Conservation (phyloP, 306 rosid genomes). For the Rosa multiflora region DNA sequence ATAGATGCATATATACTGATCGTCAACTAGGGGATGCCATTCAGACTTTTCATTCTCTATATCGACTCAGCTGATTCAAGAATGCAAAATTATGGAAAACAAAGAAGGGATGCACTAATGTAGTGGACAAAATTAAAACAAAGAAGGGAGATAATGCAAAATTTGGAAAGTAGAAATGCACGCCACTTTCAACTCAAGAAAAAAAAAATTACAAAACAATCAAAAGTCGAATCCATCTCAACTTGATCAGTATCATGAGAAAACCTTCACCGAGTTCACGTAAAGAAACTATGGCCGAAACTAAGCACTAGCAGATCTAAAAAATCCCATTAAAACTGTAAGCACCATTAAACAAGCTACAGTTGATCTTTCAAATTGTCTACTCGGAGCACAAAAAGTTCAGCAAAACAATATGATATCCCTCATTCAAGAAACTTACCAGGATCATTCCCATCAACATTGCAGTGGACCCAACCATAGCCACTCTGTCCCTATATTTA, state of each 20-base stretch:
- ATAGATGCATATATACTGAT: neutral
- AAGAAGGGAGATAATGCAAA: neutral
- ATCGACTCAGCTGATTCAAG: neutral
- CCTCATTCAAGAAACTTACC: slow-evolving; percentile 44
- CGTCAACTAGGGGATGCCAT: neutral
- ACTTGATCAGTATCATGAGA: neutral
- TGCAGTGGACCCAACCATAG: slow-evolving; percentile 91
- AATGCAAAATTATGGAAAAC: neutral
- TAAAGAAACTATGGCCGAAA: neutral
- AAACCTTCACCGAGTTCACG: neutral
- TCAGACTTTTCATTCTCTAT: neutral
- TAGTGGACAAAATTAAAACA: neutral
- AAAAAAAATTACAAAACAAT: neutral
- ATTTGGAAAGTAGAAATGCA: neutral
- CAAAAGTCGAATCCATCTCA: neutral
- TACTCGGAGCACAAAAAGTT: neutral
- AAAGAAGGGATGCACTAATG: neutral
- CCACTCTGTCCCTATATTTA: slow-evolving; percentile 68
- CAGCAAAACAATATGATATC: neutral
- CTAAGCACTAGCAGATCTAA: neutral
- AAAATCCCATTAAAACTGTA: neutral
- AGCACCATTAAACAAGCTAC: neutral
- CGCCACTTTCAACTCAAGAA: neutral
- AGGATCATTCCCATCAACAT: slow-evolving; percentile 96
- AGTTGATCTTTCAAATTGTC: neutral